Conservation (phyloP, 495 filamentous ascomycete genomes). For the Hypoxylon lienhwacheense region DNA sequence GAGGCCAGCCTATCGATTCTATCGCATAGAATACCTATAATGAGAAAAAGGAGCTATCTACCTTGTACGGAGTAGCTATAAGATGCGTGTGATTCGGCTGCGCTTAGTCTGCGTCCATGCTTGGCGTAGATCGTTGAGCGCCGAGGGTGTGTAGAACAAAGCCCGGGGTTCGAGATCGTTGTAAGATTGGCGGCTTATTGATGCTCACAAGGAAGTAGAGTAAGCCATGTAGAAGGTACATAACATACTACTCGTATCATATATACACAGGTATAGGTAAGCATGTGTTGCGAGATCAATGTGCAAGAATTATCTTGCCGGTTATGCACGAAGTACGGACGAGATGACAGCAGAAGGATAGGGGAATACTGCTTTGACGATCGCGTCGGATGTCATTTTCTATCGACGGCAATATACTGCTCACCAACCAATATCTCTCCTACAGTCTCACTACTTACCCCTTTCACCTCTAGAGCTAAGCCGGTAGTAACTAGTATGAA, state of each 20-base stretch:
- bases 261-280: background rate
- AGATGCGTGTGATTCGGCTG: constrained; percentile 26
- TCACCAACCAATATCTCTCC: background rate
- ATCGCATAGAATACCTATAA: constrained; percentile 18
- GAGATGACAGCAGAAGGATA: background rate
- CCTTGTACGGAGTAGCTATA: constrained; percentile 22
- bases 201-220: no score
- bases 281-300: constrained; percentile 21
- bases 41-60: no score
- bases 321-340: background rate
- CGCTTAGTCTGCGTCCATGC: constrained; percentile 17
- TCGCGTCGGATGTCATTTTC: no score
- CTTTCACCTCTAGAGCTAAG: background rate
- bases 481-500: constrained; percentile 1
- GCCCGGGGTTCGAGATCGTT: constrained; percentile 18
- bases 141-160: constrained; percentile 26
- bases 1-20: constrained; percentile 15
- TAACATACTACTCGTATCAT: background rate
- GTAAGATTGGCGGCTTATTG: constrained; percentile 14
- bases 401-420: no score
- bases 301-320: constrained; percentile 7
- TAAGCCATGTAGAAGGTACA: no score
- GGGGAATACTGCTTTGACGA: background rate
- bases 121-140: constrained; percentile 28
- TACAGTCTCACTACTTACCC: background rate